Evolutionary conservation across 2,329 filamentous ascomycete genomes (phyloP).

Genomic region (Cytospora chrysosperma): DNA sequence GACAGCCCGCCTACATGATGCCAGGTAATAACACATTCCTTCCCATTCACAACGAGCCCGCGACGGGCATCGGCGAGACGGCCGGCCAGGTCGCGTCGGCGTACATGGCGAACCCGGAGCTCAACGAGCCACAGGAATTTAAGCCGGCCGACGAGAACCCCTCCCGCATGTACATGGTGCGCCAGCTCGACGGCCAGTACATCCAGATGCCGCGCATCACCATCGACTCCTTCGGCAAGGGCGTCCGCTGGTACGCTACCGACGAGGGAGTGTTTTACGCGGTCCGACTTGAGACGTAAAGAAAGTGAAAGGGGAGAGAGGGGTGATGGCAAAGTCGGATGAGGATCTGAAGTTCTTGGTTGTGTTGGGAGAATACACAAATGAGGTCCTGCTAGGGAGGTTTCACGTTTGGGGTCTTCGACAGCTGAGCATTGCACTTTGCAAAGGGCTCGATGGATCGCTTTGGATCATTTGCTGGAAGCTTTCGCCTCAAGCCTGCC

Average conservation of each 20-base stretch:
- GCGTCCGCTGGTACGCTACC: conserved; percentile 59
- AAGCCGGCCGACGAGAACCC: conserved; percentile 61
- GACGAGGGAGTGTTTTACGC: conserved; percentile 61
- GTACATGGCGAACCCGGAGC: conserved; percentile 49
- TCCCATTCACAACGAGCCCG: conserved; percentile 44
- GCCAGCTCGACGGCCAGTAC: conserved; percentile 61
- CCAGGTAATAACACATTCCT: conserved; percentile 37
- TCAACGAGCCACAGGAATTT: conserved; percentile 60
- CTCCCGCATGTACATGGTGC: conserved; percentile 59
- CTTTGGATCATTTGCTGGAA: conserved; percentile 1
- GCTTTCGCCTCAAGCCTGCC: background rate
- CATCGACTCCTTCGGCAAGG: conserved; percentile 55
- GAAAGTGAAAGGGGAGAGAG: background rate
- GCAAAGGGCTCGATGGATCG: conserved; percentile 1
- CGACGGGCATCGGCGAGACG: conserved; percentile 53
- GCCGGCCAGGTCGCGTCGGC: conserved; percentile 46
- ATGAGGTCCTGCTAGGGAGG: background rate
- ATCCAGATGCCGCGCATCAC: conserved; percentile 58
- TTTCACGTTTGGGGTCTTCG: background rate
- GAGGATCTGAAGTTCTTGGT: background rate
- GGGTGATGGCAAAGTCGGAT: background rate
- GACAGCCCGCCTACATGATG: conserved; percentile 33
- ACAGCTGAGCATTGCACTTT: background rate
- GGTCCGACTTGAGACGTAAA: conserved; percentile 45
- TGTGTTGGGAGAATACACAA: too few relatives aligned